These are phyloP conservation scores for Chrysoporthe austroafricana DNA, from an alignment of 2,329 filamentous ascomycete species.

Conservation along the genomic window DNA sequence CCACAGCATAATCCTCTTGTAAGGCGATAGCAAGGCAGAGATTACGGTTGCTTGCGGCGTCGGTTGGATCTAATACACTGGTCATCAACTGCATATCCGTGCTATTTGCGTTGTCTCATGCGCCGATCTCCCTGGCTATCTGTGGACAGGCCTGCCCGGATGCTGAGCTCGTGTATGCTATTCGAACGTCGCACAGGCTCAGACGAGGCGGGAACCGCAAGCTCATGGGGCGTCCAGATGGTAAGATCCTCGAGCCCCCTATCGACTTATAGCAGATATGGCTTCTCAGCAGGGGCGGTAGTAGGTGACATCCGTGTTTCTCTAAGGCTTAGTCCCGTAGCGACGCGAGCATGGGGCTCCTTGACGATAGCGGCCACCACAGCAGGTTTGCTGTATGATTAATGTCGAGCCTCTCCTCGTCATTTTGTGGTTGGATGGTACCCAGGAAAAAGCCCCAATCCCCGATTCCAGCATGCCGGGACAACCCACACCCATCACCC, in stretches of 20 bases:
- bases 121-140: background rate
- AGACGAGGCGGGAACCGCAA: too few species aligned
- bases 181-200: background rate
- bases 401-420: too few species aligned
- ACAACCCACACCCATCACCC: background rate
- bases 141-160: background rate
- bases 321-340: too few species aligned
- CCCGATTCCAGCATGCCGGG: background rate
- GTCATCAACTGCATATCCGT: background rate
- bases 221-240: background rate
- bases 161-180: background rate
- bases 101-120: background rate
- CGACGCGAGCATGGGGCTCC: too few species aligned
- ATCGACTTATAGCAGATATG: background rate
- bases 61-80: background rate
- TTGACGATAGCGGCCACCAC: too few species aligned
- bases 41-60: background rate
- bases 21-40: slow-evolving; percentile 2
- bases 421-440: background rate
- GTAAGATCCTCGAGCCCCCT: background rate
- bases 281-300: background rate
- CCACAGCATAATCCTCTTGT: background rate
- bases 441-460: background rate
- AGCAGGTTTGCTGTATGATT: too few species aligned
- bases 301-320: too few species aligned